A percentile compares a stretch with the other conserved stretches of the same genome.
These are phyloP conservation scores for Clonostachys sp. DNA, from an alignment of 2,329 filamentous ascomycete genomes.

Conservation along the genomic window DNA sequence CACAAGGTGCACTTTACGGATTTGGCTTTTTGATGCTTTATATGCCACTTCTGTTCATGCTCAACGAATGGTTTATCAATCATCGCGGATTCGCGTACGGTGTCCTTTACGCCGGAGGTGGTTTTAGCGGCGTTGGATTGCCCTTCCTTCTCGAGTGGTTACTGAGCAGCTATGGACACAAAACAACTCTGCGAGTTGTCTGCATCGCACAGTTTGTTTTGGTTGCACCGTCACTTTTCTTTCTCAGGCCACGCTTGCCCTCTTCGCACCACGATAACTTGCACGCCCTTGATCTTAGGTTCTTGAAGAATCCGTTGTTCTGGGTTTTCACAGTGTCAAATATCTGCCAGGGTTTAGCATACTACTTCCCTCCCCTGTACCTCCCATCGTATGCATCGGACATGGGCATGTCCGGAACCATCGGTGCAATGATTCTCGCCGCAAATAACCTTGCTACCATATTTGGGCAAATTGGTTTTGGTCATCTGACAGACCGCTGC, in stretches of 20 bases:
- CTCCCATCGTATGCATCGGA: conserved; percentile 44
- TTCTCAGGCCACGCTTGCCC: conserved; percentile 36
- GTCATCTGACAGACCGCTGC: conserved; percentile 37
- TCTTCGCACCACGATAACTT: conserved; percentile 14
- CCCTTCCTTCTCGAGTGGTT: conserved; percentile 45
- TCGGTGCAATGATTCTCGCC: conserved; percentile 40
- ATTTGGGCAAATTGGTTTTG: conserved; percentile 37
- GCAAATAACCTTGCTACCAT: conserved; percentile 42
- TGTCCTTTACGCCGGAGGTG: conserved; percentile 56
- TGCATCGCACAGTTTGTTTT: conserved; percentile 29
- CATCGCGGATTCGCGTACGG: conserved; percentile 57
- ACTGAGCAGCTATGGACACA: conserved; percentile 43
- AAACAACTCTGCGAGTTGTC: conserved; percentile 51
- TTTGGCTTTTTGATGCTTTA: conserved; percentile 46
- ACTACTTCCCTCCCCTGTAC: conserved; percentile 51
- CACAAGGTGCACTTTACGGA: conserved; percentile 58
- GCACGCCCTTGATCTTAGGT: conserved; percentile 14
- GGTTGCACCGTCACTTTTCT: conserved; percentile 30
- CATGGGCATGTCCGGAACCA: conserved; percentile 25
- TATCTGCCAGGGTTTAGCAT: conserved; percentile 46
- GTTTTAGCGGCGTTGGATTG: conserved; percentile 43
- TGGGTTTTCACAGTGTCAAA: conserved; percentile 39
- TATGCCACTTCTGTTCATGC: conserved; percentile 51
- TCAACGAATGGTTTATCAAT: conserved; percentile 56
- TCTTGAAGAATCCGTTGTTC: conserved; percentile 14